These are phyloP conservation scores for Didymellaceae sp. DNA, from an alignment of 2,329 filamentous ascomycete species.

Conservation along the genomic window DNA sequence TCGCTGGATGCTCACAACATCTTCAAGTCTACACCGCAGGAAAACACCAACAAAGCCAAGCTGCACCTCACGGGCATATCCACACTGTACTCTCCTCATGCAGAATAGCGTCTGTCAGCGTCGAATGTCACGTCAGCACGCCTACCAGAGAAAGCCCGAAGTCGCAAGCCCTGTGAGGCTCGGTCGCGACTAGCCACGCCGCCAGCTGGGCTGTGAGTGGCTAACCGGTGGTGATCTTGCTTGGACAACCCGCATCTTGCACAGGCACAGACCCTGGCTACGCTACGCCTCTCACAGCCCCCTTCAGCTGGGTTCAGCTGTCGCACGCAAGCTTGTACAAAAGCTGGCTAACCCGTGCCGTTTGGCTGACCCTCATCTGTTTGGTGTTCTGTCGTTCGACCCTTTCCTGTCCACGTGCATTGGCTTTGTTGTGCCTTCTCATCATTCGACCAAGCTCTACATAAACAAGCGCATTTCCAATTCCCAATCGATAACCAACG, in stretches of 20 bases:
- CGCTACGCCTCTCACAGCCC: slow-evolving; percentile 19
- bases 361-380: slow-evolving; percentile 11
- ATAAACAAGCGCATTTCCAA: slow-evolving; percentile 1
- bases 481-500: slow-evolving; percentile 12
- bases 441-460: background rate
- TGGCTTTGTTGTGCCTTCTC: slow-evolving; percentile 9
- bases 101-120: slow-evolving; percentile 18
- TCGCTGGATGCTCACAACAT: slow-evolving; percentile 3
- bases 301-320: slow-evolving; percentile 25
- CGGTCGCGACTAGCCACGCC: slow-evolving; percentile 22
- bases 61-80: slow-evolving; percentile 6
- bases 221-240: slow-evolving; percentile 2
- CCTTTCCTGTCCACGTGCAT: slow-evolving; percentile 8
- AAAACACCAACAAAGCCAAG: background rate
- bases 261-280: slow-evolving; percentile 11
- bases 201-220: background rate
- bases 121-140: slow-evolving; percentile 21
- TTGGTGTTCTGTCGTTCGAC: slow-evolving; percentile 8
- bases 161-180: slow-evolving; percentile 33
- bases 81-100: slow-evolving; percentile 8
- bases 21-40: background rate
- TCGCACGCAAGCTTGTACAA: slow-evolving; percentile 16
- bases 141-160: slow-evolving; percentile 14
- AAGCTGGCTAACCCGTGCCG: slow-evolving; percentile 15
- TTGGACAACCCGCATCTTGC: slow-evolving; percentile 7